Evolutionary conservation across 2,329 filamentous ascomycete species (phyloP).

Genomic region (Verticillium dahliae): DNA sequence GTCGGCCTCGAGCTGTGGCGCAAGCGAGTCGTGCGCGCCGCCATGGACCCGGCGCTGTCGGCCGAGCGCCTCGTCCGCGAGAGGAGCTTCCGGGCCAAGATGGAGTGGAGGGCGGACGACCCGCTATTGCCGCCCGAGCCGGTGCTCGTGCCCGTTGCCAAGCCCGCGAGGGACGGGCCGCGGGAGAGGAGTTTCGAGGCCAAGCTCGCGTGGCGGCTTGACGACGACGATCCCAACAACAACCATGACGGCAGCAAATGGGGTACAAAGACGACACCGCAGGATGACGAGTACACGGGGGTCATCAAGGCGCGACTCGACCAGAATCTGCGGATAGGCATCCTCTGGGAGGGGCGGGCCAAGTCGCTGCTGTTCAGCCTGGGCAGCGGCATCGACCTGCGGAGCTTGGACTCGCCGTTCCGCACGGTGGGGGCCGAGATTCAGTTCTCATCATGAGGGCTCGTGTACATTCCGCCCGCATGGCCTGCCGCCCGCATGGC

Average conservation of each 20-base stretch:
- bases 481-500: too few species aligned
- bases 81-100: conserved; percentile 41
- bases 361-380: conserved; percentile 91
- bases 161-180: conserved; percentile 5
- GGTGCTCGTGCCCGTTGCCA: neutral
- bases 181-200: conserved; percentile 43
- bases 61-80: conserved; percentile 17
- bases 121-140: conserved; percentile 9
- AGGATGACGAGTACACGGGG: conserved; percentile 65
- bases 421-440: conserved; percentile 71
- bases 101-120: conserved; percentile 42
- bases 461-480: neutral
- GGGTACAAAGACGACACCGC: conserved; percentile 3
- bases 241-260: too few species aligned
- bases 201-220: conserved; percentile 44
- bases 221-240: conserved; percentile 24
- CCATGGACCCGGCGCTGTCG: conserved; percentile 7
- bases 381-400: conserved; percentile 78
- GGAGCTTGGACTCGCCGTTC: conserved; percentile 69
- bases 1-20: conserved; percentile 93
- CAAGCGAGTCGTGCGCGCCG: conserved; percentile 30
- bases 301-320: conserved; percentile 87
- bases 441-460: conserved; percentile 70
- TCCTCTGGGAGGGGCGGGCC: conserved; percentile 88
- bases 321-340: conserved; percentile 76